A percentile compares a stretch with the other conserved stretches of the same genome.
These are phyloP conservation scores for Saccharomycopsis synnaedendra DNA, from an alignment of 805 yeast genomes.

Conservation along the genomic window DNA sequence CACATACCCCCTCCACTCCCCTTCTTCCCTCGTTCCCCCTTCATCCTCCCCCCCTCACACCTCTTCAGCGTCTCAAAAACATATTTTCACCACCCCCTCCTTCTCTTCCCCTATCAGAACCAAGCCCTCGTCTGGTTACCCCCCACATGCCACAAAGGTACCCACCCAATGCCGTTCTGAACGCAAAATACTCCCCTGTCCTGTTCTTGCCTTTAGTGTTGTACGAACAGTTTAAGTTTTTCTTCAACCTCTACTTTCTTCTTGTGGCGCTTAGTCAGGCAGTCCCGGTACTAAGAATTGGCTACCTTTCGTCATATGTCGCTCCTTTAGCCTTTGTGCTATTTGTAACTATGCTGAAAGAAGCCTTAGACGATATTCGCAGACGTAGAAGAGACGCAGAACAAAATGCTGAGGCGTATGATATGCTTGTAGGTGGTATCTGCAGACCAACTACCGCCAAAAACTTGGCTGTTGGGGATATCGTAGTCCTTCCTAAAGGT, in stretches of 20 bases:
- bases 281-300: constrained; percentile 81
- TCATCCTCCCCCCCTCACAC: not conserved
- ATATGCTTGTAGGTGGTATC: constrained; percentile 35
- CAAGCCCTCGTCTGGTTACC: no score
- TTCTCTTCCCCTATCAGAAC: no score
- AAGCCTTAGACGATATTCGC: constrained; percentile 87
- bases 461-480: constrained; percentile 74
- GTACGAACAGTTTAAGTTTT: constrained; percentile 94
- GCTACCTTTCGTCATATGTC: constrained; percentile 83
- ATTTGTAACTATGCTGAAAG: constrained; percentile 88
- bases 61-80: not conserved
- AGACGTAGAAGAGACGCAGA: constrained; percentile 85
- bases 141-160: constrained; percentile 15
- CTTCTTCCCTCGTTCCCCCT: not conserved
- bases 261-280: constrained; percentile 91
- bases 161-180: constrained; percentile 74
- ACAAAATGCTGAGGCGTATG: constrained; percentile 75
- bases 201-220: constrained; percentile 82
- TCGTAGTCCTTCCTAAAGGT: constrained; percentile 69
- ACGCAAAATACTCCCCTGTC: constrained; percentile 85
- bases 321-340: constrained; percentile 93
- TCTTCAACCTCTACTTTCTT: constrained; percentile 85
- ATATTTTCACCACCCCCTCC: not conserved
- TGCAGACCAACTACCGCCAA: constrained; percentile 30
- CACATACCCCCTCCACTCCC: not conserved